These are phyloP conservation scores for Polychaeton citri DNA, from an alignment of 2,329 filamentous ascomycete species.

Conservation along the genomic window DNA sequence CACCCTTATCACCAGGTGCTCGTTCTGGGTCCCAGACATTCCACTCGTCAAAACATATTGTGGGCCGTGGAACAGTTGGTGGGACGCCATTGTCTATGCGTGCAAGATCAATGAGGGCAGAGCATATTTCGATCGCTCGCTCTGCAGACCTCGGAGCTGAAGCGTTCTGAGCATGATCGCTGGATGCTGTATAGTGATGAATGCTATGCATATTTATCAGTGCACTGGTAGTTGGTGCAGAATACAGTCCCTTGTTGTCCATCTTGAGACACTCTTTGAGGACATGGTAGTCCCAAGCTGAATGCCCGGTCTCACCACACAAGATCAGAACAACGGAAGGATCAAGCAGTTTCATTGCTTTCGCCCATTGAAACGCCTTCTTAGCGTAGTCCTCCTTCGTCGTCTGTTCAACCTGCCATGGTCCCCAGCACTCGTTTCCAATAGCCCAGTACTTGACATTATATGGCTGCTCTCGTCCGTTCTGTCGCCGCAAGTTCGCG, in stretches of 20 bases:
- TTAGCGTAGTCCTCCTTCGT: constrained; percentile 57
- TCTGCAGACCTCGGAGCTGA: constrained; percentile 57
- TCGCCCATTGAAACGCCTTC: constrained; percentile 58
- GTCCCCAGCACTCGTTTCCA: constrained; percentile 60
- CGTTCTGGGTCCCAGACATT: constrained; percentile 68
- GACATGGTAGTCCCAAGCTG: constrained; percentile 60
- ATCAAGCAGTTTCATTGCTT: constrained; percentile 58
- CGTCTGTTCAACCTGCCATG: constrained; percentile 54
- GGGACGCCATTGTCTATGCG: constrained; percentile 54
- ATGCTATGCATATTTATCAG: constrained; percentile 72
- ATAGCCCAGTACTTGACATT: constrained; percentile 78
- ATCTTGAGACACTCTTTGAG: constrained; percentile 53
- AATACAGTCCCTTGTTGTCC: constrained; percentile 37
- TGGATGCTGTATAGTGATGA: constrained; percentile 59
- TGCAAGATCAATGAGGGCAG: constrained; percentile 57
- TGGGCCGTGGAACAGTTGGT: constrained; percentile 45
- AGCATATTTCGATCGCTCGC: constrained; percentile 58
- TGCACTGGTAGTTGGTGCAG: constrained; percentile 29
- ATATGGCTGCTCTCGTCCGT: constrained; percentile 66
- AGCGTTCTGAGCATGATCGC: constrained; percentile 37
- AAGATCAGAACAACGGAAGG: constrained; percentile 57
- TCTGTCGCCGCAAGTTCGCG: constrained; percentile 62
- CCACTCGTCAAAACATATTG: constrained; percentile 76
- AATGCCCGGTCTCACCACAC: constrained; percentile 57
- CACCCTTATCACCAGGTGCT: constrained; percentile 57